These are phyloP conservation scores for Dorcoceras hygrometricum DNA, from an alignment of 257 asterid species.

Conservation along the genomic window DNA sequence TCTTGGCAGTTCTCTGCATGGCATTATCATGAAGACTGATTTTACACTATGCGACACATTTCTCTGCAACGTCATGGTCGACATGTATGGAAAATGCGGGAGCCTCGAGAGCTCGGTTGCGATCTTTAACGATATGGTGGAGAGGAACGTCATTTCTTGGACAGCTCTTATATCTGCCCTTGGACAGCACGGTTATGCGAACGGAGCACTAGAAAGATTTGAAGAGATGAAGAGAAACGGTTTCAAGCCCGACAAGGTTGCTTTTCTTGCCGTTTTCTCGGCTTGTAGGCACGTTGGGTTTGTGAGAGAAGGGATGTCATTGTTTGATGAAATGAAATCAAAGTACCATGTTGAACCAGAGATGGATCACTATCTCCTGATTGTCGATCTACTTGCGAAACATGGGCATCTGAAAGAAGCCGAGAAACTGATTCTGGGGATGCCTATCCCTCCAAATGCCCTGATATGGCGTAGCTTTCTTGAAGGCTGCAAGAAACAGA, in stretches of 20 bases:
- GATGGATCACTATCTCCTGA: conserved; percentile 62
- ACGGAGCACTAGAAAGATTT: conserved; percentile 56
- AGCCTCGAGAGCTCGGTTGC: conserved; percentile 44
- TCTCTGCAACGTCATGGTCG: conserved; percentile 61
- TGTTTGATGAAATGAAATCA: conserved; percentile 52
- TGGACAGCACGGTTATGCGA: conserved; percentile 65
- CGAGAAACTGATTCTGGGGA: conserved; percentile 55
- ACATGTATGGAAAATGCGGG: conserved; percentile 92
- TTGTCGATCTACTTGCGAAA: conserved; percentile 71
- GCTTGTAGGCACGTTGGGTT: conserved; percentile 83
- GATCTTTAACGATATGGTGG: conserved; percentile 49
- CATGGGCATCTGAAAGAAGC: conserved; percentile 68
- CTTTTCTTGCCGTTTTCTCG: conserved; percentile 61
- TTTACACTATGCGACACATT: conserved; percentile 52
- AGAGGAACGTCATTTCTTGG: conserved; percentile 64
- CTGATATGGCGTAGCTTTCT: conserved; percentile 74
- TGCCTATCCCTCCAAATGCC: conserved; percentile 83
- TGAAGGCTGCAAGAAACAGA: conserved; percentile 68
- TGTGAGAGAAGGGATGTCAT: conserved; percentile 62
- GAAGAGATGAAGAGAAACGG: conserved; percentile 57
- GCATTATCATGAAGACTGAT: conserved; percentile 47
- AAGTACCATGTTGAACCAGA: conserved; percentile 65
- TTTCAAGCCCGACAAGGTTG: conserved; percentile 60
- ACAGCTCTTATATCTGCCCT: conserved; percentile 61
- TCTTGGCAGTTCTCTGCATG: conserved; percentile 77